Base-by-base conservation (phyloP, 2,329 filamentous ascomycete species). In the Paracoccidioides lutzii region DNA sequence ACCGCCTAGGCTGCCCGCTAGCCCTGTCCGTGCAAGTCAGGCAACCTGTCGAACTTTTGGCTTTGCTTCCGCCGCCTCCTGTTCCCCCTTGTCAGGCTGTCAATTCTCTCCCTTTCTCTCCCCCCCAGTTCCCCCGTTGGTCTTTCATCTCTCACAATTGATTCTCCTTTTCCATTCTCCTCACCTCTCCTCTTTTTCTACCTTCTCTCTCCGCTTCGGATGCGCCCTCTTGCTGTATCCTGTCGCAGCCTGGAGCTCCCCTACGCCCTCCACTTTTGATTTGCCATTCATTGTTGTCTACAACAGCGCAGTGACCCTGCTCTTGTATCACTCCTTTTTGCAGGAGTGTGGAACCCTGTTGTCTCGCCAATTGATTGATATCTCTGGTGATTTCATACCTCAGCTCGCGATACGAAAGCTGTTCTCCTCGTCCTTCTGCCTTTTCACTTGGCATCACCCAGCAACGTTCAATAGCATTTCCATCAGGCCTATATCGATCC, bases 221-320 rank as follows among this genome's bases (percentile, higher is more conserved):
- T 54, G 55, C 52, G 50, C 55, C 37, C 38, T 33, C 32, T 58
- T 56, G 22, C 50, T 53, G 50, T 48, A 52, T 45, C 55, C 28
- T 52, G 51, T 52, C 53, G 57, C 53, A 59, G 59, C 57, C 59
- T 56, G 59, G 59, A 58, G 59, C 59, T 59, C 55, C 10, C 15
- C 12, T 52, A 28, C 28, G 10, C 49, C 37, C 9, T 28, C 49
- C 37, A 28, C 52, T 54, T 33, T 49, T 57, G 52, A 55, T 42
- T 41, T 22, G 52, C 52, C 51, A 33, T 53, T 53, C 38, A 22
- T 22, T 22, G 41, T 48, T 44, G 49, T 53, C 41, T 52, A 5
- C 32, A 42, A 37, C 45, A 50, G 46, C 32, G 43, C 22, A n/a
- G 12, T 38, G 22, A 7, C 22, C 40, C 38, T 49, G 33, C 37